phyloP scores from a whole-genome alignment of 257 asterid genomes.

The Cruciata laevipes region DNA sequence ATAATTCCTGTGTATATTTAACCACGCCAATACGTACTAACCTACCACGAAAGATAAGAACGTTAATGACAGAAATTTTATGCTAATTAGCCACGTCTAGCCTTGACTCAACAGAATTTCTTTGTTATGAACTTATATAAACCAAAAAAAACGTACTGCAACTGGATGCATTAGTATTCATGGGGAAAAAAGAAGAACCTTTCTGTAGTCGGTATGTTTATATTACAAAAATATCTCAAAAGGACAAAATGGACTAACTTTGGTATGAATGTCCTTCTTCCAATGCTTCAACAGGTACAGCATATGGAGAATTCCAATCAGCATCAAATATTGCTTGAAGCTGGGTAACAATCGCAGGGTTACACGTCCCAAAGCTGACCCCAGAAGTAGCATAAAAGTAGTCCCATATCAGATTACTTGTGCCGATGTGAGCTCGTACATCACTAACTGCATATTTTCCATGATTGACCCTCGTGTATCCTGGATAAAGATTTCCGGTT shows the following conservation, averaged over 20 bases:
- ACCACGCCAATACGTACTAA: too few relatives aligned
- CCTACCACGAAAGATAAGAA: too few relatives aligned
- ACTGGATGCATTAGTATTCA: too few relatives aligned
- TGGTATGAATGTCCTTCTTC: conserved; percentile 39
- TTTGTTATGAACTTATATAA: too few relatives aligned
- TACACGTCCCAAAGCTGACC: conserved; percentile 71
- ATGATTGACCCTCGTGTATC: conserved; percentile 70
- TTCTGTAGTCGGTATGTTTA: too few relatives aligned
- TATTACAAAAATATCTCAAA: not conserved
- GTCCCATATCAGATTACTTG: conserved; percentile 85
- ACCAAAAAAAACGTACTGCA: too few relatives aligned
- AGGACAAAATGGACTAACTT: conserved; percentile 22
- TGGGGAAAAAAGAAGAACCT: too few relatives aligned
- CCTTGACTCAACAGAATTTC: too few relatives aligned
- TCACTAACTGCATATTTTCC: conserved; percentile 82
- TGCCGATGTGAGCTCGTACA: conserved; percentile 68
- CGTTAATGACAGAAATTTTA: too few relatives aligned
- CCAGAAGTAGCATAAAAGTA: conserved; percentile 73
- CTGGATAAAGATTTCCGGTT: conserved; percentile 59
- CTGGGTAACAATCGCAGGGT: conserved; percentile 52
- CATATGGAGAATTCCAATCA: conserved; percentile 81
- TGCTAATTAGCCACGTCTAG: too few relatives aligned
- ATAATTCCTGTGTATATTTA: too few relatives aligned
- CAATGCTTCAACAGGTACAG: conserved; percentile 46
- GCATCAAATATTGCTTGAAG: conserved; percentile 75